Evolutionary conservation across 495 filamentous ascomycete species (phyloP), one percentile per base, ranked within the genome.

Genomic region (Thermochaetoides thermophila): DNA sequence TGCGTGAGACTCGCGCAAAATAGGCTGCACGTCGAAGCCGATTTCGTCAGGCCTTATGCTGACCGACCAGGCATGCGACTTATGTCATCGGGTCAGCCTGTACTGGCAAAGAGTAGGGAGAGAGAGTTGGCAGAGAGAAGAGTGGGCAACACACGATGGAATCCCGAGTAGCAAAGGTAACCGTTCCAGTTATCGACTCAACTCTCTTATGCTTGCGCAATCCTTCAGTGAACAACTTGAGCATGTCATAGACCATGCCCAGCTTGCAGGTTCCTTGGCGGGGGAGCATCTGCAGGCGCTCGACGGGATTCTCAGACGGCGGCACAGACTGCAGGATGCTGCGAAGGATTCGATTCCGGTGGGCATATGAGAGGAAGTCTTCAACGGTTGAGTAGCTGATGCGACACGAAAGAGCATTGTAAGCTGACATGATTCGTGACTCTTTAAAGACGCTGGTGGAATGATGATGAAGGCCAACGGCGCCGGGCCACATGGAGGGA

Each of bases 141-240:
- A 4, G 3, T 13, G 3, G 1, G 8, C 0, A 3, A 34, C 30
- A 25, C 17, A 38, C 40, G 5, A 5, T 27, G 5, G 17, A 7
- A 18, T 37, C 21, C 10, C 35, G 35, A 8, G 13, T 29, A 0
- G 26, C 19, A 1, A 14, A 11, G 0, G 13, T 30, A 15, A 37
- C 43, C n/a, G 21, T 17, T 14, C 31, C 46, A 0, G 13, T 4
- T 7, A 36, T 14, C 17, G 33, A 4, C 9, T 42, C 18, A 15
- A 50, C 29, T 4, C 43, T 33, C 1, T 29, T 13, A 17, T 44
- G 37, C 21, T 34, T 29, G 4, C 32, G 37, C 23, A 76, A 50
- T 4, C 71, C 71, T 10, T 65, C 69, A 16, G 74, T 64, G 20
- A 73, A 52, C 40, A 61, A 62, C 37, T 73, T 74, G 44, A 74